These are phyloP conservation scores for Pythium dissimile DNA, from an alignment of 352 stramenopile species.

Conservation along the genomic window DNA sequence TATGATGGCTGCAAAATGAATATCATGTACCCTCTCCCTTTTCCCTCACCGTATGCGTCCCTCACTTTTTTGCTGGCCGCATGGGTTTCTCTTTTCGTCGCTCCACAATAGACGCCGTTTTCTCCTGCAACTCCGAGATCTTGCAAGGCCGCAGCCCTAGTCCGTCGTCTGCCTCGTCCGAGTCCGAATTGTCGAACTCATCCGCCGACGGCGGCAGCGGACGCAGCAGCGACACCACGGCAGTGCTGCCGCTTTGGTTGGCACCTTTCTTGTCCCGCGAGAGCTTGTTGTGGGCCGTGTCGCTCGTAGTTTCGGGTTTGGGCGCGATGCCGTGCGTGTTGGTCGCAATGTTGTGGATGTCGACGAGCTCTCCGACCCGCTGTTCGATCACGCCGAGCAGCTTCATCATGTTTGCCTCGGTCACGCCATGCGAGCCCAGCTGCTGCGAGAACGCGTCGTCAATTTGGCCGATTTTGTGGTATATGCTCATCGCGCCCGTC, in stretches of 20 bases:
- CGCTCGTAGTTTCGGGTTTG: constrained; percentile 22
- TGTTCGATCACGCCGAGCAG: constrained; percentile 84
- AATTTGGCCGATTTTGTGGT: constrained; percentile 75
- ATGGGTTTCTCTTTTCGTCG: constrained; percentile 66
- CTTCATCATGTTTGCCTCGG: constrained; percentile 77
- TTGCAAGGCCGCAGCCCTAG: constrained; percentile 64
- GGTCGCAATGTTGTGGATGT: constrained; percentile 84
- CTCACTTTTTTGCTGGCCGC: constrained; percentile 21
- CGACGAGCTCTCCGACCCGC: constrained; percentile 77
- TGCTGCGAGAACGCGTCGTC: constrained; percentile 76
- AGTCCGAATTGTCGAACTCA: constrained; percentile 74
- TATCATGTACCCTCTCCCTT: neutral
- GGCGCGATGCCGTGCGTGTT: constrained; percentile 33
- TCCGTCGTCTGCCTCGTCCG: constrained; percentile 65
- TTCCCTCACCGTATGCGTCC: neutral
- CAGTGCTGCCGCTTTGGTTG: constrained; percentile 1
- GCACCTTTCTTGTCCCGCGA: constrained; percentile 25
- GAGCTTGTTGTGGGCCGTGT: constrained; percentile 27
- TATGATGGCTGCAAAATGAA: neutral
- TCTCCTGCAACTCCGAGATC: constrained; percentile 81
- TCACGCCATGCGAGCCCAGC: constrained; percentile 63
- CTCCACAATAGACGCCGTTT: constrained; percentile 57
- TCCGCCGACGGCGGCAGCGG: constrained; percentile 55
- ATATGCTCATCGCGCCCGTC: constrained; percentile 65
- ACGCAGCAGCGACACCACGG: constrained; percentile 30